A percentile compares a stretch with the other conserved stretches of the same genome.
Evolutionary conservation across 805 yeast species (phyloP).

Genomic region (Metschnikowia dekortorum): DNA sequence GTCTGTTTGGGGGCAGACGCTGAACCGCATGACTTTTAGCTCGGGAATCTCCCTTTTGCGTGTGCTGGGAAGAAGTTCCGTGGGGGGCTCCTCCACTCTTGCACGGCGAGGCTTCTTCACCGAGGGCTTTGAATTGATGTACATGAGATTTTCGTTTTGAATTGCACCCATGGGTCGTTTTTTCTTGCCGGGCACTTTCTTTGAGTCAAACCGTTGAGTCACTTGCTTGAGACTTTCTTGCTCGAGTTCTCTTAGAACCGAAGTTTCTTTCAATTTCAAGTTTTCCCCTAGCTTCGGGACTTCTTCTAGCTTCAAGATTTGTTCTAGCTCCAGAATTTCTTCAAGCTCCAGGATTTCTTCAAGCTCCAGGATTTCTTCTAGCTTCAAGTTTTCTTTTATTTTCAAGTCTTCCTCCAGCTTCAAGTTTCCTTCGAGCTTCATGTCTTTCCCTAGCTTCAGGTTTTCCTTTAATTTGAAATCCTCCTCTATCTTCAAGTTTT

Average conservation of each 20-base stretch:
- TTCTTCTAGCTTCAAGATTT: no score
- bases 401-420: not conserved
- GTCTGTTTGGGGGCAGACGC: slow-evolving; percentile 12
- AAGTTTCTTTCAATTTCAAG: no score
- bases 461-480: no score
- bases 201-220: not conserved
- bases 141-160: slow-evolving; percentile 11
- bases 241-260: no score
- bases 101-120: slow-evolving; percentile 5
- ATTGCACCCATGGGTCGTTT: slow-evolving; percentile 7
- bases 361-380: no score
- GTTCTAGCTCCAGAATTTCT: not conserved
- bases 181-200: not conserved
- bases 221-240: not conserved
- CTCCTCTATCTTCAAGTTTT: not conserved
- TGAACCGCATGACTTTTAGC: slow-evolving; percentile 49
- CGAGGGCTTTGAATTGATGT: slow-evolving; percentile 7
- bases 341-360: not conserved
- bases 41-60: slow-evolving; percentile 43
- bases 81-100: slow-evolving; percentile 2
- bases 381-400: no score
- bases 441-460: no score
- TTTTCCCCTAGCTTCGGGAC: no score
- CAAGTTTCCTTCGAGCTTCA: not conserved
- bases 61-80: slow-evolving; percentile 12